Percentiles rank a stretch among this genome's conserved stretches.
Conservation (phyloP, 352 stramenopile species). For the Phytophthora multivora region DNA sequence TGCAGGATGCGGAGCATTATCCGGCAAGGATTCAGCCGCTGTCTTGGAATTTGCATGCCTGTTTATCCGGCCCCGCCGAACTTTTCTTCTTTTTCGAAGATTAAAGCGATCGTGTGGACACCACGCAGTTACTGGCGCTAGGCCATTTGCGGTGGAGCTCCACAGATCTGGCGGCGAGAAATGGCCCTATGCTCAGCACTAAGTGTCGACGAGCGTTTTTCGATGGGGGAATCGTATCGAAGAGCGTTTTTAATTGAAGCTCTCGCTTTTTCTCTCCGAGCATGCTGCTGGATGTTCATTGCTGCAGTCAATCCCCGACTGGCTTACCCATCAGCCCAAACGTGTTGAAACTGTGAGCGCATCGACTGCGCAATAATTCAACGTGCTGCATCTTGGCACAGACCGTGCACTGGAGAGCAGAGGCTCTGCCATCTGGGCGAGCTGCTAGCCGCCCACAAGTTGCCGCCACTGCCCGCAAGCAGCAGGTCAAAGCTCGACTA, state of each 20-base stretch:
- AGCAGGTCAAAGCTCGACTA: conserved; percentile 8
- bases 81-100: conserved; percentile 35
- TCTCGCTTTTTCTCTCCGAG: too few species aligned
- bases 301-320: conserved; percentile 1
- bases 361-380: conserved; percentile 14
- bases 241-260: neutral
- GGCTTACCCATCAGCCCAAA: conserved; percentile 18
- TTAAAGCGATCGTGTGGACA: conserved; percentile 23
- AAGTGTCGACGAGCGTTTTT: conserved; percentile 14
- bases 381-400: conserved; percentile 1
- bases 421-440: conserved; percentile 16
- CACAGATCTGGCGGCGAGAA: neutral
- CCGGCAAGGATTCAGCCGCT: conserved; percentile 15
- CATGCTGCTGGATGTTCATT: too few species aligned
- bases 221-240: neutral
- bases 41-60: conserved; percentile 18
- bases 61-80: conserved; percentile 16
- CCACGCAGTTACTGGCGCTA: neutral
- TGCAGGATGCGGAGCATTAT: conserved; percentile 2
- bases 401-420: conserved; percentile 8
- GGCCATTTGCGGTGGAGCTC: conserved; percentile 4
- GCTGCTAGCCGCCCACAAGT: neutral
- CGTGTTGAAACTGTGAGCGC: conserved; percentile 14
- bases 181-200: neutral
- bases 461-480: conserved; percentile 6